Conservation (phyloP, 257 asterid genomes). For the Paraleonurus japonicus region DNA sequence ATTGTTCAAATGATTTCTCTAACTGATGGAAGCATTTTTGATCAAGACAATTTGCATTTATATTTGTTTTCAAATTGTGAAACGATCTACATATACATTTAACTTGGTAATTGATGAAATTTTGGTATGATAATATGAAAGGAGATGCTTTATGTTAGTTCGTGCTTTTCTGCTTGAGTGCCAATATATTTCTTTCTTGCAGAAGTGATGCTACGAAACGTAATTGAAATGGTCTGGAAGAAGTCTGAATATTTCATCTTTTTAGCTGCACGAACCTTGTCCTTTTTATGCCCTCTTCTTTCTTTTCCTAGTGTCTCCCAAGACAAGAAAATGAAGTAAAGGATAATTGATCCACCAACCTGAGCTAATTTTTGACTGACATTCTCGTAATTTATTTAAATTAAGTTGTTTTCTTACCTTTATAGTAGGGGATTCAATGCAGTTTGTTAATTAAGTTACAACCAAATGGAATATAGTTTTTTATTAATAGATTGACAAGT, state of each 20-base stretch:
- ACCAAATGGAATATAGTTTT: background rate
- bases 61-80: background rate
- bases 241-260: background rate
- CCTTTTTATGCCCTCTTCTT: background rate
- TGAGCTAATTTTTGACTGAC: background rate
- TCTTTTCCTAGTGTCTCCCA: background rate
- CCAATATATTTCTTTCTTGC: background rate
- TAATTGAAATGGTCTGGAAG: background rate
- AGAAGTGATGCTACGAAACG: background rate
- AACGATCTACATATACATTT: background rate
- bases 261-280: background rate
- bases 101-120: background rate
- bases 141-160: background rate
- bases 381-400: background rate
- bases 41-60: background rate
- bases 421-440: background rate
- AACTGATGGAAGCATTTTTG: background rate
- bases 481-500: background rate
- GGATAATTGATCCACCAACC: background rate
- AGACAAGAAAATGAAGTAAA: background rate
- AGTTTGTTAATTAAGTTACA: conserved; percentile 7
- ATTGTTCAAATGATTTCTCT: conserved; percentile 4
- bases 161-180: background rate
- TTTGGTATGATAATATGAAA: background rate
- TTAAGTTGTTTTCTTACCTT: background rate